Percentiles rank a stretch among this genome's conserved stretches.
phyloP scores from a whole-genome alignment of 2,329 filamentous ascomycete genomes.

The Xylariaceae sp. region DNA sequence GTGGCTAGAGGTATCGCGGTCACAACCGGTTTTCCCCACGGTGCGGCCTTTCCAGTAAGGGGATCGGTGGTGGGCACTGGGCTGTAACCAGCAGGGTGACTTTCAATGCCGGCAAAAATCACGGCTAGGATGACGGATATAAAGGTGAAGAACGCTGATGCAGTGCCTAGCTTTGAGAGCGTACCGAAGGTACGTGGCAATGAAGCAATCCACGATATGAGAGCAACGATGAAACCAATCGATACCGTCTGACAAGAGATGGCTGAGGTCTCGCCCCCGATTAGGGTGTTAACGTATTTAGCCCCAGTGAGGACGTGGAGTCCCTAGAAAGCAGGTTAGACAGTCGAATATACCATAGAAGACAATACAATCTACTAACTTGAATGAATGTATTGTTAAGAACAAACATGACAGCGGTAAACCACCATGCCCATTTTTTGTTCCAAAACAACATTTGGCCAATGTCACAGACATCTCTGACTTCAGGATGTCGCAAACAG shows the following conservation, averaged over 20 bases:
- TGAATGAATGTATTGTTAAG: slow-evolving; percentile 94
- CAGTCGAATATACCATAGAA: background rate
- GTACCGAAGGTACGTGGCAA: slow-evolving; percentile 85
- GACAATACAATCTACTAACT: slow-evolving; percentile 45
- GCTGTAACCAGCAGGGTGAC: slow-evolving; percentile 72
- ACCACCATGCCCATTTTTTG: slow-evolving; percentile 73
- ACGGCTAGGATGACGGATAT: slow-evolving; percentile 84
- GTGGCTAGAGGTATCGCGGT: slow-evolving; percentile 69
- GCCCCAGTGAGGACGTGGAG: slow-evolving; percentile 85
- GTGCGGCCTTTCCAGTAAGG: slow-evolving; percentile 27
- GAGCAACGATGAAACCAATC: slow-evolving; percentile 75
- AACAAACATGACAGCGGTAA: slow-evolving; percentile 83
- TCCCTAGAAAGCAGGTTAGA: slow-evolving; percentile 52
- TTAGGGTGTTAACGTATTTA: slow-evolving; percentile 90
- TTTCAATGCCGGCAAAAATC: slow-evolving; percentile 79
- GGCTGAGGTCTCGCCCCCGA: slow-evolving; percentile 63
- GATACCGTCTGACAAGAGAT: slow-evolving; percentile 75
- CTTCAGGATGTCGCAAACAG: slow-evolving; percentile 86
- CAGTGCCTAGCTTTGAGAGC: slow-evolving; percentile 78
- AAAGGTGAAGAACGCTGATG: slow-evolving; percentile 87
- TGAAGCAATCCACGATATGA: slow-evolving; percentile 79
- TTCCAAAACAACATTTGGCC: slow-evolving; percentile 95
- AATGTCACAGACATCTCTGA: slow-evolving; percentile 91
- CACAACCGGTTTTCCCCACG: slow-evolving; percentile 68
- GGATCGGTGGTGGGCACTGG: slow-evolving; percentile 43